Percentiles rank a stretch among this genome's conserved stretches.
Evolutionary conservation across 768 basidiomycete species (phyloP).

Genomic region (Boletus speciosus): DNA sequence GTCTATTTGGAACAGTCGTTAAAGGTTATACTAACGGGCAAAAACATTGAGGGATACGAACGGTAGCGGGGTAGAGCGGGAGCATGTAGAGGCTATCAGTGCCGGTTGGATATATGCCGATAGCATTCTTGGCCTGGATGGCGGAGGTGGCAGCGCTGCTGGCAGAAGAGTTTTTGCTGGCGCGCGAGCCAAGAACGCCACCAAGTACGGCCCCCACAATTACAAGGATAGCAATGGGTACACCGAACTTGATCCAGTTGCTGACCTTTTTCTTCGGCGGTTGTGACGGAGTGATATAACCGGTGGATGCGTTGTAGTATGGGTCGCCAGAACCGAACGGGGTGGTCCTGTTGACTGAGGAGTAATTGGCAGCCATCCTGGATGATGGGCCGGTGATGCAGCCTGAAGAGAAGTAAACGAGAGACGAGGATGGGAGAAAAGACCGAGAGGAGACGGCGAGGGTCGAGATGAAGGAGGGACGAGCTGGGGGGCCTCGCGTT

Average conservation of each 20-base stretch:
- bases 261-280: slow-evolving; percentile 51
- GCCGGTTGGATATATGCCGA: slow-evolving; percentile 69
- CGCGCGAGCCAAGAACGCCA: slow-evolving; percentile 72
- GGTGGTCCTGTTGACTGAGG: slow-evolving; percentile 32
- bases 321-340: slow-evolving; percentile 65
- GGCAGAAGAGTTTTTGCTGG: slow-evolving; percentile 37
- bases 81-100: slow-evolving; percentile 78
- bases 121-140: slow-evolving; percentile 53
- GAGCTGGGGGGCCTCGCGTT: background rate
- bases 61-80: slow-evolving; percentile 86
- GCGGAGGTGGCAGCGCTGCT: slow-evolving; percentile 45
- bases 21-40: background rate
- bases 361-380: slow-evolving; percentile 40
- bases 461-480: background rate
- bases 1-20: slow-evolving; percentile 44
- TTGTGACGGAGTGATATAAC: slow-evolving; percentile 54
- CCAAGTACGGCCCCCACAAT: slow-evolving; percentile 70
- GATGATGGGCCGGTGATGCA: slow-evolving; percentile 16
- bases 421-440: slow-evolving; percentile 16
- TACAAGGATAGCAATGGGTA: slow-evolving; percentile 62
- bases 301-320: slow-evolving; percentile 67
- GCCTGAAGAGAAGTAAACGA: slow-evolving; percentile 20
- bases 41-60: slow-evolving; percentile 40
- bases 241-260: slow-evolving; percentile 73
- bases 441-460: slow-evolving; percentile 12